Base-by-base conservation (phyloP, 768 basidiomycete species). In the Leccinum subgranulosum region DNA sequence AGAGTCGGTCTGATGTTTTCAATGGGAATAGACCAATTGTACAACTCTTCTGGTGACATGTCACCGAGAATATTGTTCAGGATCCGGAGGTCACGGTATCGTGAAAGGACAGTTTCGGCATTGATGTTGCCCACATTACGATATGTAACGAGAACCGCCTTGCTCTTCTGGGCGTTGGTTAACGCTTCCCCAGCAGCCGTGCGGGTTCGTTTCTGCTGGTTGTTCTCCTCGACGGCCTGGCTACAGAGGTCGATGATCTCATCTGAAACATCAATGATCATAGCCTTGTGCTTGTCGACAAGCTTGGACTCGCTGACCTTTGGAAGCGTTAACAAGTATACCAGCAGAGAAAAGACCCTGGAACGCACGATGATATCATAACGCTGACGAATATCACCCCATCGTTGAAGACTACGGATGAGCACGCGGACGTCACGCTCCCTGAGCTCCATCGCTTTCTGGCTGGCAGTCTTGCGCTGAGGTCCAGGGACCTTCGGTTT, bases 371-470 rank as follows among this genome's bases (percentile, higher is more conserved):
- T 97, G 57, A 87, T 80, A 41, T 97, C 94, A 75, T 97, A 98
- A 36, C 97, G 90, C 64, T 88, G 86, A 49, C 94, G 84, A 59
- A 98, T 92, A 73, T 99, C 96, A 39, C 97, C 97, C 94, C 97
- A 99, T 58, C 94, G 88, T 69, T 97, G 94, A 65, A 99, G 78
- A 69, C 94, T 96, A 61, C 96, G 84, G 54, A 98, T 92, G 33
- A 99, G 80, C 39, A 94, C 94, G 56, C 97, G 93, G 27, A 98
- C 86, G 71, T 99, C 97, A 46, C 97, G 86, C 72, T 98, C 96
- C 76, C 96, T 98, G 60, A 99, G 79, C 71, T 97, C 94, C 86
- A 97, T 89, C 17, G 96, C 88, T 70, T 92, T 93, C 76, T 98
- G 94, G 53, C 87, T 90, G 4, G 92, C 90, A 4, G 90, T 88